phyloP scores from a whole-genome alignment of 441 rosid species.

The Erodium texanum region DNA sequence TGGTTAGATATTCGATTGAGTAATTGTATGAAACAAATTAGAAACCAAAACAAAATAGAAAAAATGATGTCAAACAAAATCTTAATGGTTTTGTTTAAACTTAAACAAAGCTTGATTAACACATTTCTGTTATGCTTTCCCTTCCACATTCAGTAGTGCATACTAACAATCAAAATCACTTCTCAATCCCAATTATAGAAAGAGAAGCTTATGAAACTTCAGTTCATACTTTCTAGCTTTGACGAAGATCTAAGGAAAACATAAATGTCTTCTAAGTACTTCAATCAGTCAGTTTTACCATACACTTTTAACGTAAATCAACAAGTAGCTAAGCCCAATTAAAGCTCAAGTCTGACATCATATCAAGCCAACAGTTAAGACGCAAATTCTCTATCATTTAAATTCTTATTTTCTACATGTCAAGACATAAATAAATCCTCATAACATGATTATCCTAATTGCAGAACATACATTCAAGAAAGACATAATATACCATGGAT shows the following conservation, averaged over 20 bases:
- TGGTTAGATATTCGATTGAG: slow-evolving; percentile 16
- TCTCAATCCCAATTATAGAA: background rate
- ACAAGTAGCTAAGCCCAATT: background rate
- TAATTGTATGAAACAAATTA: background rate
- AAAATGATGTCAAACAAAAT: background rate
- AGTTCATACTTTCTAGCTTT: no score
- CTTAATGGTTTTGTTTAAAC: background rate
- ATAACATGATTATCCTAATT: background rate
- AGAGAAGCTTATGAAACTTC: no score
- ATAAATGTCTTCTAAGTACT: background rate
- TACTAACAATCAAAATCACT: background rate
- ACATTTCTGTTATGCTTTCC: background rate
- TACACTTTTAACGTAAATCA: background rate
- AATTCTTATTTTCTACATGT: background rate
- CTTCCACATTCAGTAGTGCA: background rate
- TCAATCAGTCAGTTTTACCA: background rate
- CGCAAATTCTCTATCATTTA: background rate
- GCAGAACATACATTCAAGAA: background rate
- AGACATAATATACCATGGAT: background rate
- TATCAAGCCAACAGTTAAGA: no score
- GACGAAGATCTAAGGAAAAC: background rate
- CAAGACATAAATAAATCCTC: background rate
- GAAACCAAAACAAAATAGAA: background rate
- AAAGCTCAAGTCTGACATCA: background rate
- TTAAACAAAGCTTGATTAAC: background rate